Evolutionary conservation across 2,329 filamentous ascomycete genomes (phyloP), one percentile per base, ranked within the genome.

Genomic region (Phaeosphaeriaceae sp.): DNA sequence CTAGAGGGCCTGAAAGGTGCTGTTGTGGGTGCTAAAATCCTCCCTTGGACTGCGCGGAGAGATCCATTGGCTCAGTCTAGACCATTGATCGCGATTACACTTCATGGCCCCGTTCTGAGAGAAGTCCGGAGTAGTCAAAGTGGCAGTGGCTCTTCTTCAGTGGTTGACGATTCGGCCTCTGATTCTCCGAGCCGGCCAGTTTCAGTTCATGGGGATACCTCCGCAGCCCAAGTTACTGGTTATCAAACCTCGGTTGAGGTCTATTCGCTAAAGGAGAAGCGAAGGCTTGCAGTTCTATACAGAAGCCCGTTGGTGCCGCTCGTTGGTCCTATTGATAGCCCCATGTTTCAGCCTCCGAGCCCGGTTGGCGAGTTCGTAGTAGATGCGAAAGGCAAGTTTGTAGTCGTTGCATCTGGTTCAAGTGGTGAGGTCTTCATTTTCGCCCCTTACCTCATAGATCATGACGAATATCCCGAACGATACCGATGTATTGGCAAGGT

Each of bases 211-310:
- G 70, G 63, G 15, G 59, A 68, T n/a, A 54, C 60, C 12, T 41
- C 60, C 3, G 52, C 62, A 15, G 56, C 56, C 15, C 64, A 65
- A 35, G 78, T 86, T 50, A 82, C 84, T 41, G 81, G 81, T 38
- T 95, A 93, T 65, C 92, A 96, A 72, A 97, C 92, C 0, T 87
- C 88, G 0, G 90, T 96, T 5, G 91, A 97, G 61, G 79, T 97
- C 0, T 96, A 93, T 72, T 97, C 92, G 1, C 77, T 97, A 51
- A 85, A 83, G 60, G 89, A 87, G n/a, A 87, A 86, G 61, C 81
- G 83, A 53, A 83, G 84, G 46, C 75, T 97, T 46, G 83, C 87
- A 20, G 88, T 89, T 0, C 77, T 97, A 7, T 86, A 95, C 52
- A 83, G 86, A 61, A 86, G 87, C 35, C 83, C 89, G 41, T 79